Percentiles rank a stretch among this genome's conserved stretches.
Evolutionary conservation across 371 early-diverging fungal species (phyloP).

Genomic region (Apophysomyces sp.): DNA sequence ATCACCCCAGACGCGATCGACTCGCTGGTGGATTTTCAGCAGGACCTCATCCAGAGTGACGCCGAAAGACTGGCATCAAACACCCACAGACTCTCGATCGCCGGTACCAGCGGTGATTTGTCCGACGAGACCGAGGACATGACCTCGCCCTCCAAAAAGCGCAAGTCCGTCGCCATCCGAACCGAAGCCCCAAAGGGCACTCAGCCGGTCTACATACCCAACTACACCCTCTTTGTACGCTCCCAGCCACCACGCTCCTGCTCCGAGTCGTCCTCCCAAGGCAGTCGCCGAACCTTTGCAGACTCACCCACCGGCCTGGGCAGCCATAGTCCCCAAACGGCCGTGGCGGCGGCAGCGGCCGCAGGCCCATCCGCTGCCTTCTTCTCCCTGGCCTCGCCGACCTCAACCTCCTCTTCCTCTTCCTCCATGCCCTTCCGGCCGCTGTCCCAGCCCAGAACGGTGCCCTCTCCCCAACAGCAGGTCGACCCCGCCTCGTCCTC

Average conservation of each 20-base stretch:
- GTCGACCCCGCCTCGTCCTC: background rate
- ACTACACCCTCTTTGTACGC: conserved; percentile 9
- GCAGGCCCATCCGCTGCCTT: background rate
- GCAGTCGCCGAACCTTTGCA: background rate
- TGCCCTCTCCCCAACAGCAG: background rate
- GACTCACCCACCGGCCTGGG: background rate
- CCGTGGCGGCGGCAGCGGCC: background rate
- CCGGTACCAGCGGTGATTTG: background rate
- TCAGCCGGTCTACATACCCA: conserved; percentile 7
- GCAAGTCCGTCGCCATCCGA: conserved; percentile 2
- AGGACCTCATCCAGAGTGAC: conserved; percentile 20
- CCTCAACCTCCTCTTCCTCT: background rate
- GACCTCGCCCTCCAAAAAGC: conserved; percentile 6
- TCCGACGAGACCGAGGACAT: conserved; percentile 1
- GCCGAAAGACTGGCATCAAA: background rate
- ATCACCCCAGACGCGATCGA: conserved; percentile 14
- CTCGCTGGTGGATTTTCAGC: conserved; percentile 13
- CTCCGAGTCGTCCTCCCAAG: conserved; percentile 25
- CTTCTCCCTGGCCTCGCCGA: background rate
- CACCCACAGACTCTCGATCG: background rate
- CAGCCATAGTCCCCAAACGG: conserved; percentile 4
- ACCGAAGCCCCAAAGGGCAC: conserved; percentile 5
- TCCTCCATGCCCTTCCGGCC: background rate
- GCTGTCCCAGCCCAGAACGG: background rate
- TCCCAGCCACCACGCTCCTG: conserved; percentile 18